Base-by-base conservation (phyloP, 306 rosid genomes). In the Astragalus glycyphyllos region DNA sequence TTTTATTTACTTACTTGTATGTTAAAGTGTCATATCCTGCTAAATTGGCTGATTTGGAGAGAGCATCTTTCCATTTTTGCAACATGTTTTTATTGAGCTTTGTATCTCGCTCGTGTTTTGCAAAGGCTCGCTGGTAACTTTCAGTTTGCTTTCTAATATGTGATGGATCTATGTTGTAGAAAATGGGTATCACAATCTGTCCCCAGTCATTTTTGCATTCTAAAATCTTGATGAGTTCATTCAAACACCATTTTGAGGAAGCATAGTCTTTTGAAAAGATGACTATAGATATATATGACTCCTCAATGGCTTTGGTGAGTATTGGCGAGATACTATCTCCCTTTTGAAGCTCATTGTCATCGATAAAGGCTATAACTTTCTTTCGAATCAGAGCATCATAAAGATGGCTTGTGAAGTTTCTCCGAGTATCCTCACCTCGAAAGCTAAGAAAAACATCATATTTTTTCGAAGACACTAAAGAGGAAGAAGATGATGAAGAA, bases 211-310 rank as follows among this genome's bases (percentile, higher is more conserved):
- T 23, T 58, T 58, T 71, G 38, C 76, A 71, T 32, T 71, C 37
- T 0, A 70, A 14, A 57, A 70, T 20, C 2, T 20, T 20, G 0
- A 31, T 2, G 6, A 70, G 53, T 70, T 70, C 76, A 31, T 58
- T 23, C 58, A 71, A 71, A 11, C 68, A 71, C 68, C 68, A 71
- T 32, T 58, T 71, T 7, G 76, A 58, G 9, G 76, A 31, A 45
- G 68, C 58, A 34, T 71, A 72, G 29, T 60, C 7, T 44, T 69
- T 0, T 38, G 63, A 68, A 8, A 68, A 12, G 2, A 68, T 12
- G 37, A 68, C 61, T 11, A 68, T 2, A 20, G 74, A 69, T n/a
- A 10, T 53, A n/a, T 5, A 9, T 41, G 74, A 42, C 37, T 55
- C 45, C 49, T 55, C 44, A 11, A 69, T 69, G 2, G 55, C 42